Evolutionary conservation across 208 protist species (phyloP).

Genomic region (Acanthamoeba royreba): DNA sequence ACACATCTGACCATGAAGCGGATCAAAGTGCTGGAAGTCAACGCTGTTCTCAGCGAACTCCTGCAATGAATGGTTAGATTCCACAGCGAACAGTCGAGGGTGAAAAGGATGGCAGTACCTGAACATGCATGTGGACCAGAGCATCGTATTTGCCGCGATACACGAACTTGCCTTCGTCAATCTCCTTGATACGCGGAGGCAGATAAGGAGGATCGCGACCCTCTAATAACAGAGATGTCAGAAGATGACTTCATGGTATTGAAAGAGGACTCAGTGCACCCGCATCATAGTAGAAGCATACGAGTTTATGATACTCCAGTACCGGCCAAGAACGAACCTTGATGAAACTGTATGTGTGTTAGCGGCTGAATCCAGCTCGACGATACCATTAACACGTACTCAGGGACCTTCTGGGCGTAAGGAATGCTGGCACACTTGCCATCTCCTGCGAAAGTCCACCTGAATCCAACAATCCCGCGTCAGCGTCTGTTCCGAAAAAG

Average conservation of each 20-base stretch:
- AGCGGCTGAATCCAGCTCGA: too few relatives aligned
- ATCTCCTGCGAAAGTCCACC: not conserved
- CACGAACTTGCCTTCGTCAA: slow-evolving; percentile 27
- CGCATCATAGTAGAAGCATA: not conserved
- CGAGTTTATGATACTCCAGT: not conserved
- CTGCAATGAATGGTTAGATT: not conserved
- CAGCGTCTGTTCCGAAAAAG: too few relatives aligned
- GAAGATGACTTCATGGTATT: not conserved
- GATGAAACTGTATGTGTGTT: not conserved
- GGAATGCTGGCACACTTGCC: not conserved
- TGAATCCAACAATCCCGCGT: not conserved
- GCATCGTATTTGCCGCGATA: slow-evolving; percentile 7
- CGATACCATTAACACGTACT: not conserved
- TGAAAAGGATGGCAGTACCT: not conserved
- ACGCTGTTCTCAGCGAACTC: slow-evolving; percentile 44
- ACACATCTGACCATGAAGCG: not conserved
- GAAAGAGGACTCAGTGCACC: not conserved
- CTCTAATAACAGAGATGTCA: not conserved
- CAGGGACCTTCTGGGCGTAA: not conserved
- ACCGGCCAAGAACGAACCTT: not conserved
- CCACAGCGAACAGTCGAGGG: too few relatives aligned
- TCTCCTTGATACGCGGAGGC: not conserved
- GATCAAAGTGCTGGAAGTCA: slow-evolving; percentile 40
- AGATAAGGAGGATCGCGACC: not conserved
- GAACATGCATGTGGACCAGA: not conserved